Base-by-base conservation (phyloP, 2,329 filamentous ascomycete genomes). In the Nemania sp. region DNA sequence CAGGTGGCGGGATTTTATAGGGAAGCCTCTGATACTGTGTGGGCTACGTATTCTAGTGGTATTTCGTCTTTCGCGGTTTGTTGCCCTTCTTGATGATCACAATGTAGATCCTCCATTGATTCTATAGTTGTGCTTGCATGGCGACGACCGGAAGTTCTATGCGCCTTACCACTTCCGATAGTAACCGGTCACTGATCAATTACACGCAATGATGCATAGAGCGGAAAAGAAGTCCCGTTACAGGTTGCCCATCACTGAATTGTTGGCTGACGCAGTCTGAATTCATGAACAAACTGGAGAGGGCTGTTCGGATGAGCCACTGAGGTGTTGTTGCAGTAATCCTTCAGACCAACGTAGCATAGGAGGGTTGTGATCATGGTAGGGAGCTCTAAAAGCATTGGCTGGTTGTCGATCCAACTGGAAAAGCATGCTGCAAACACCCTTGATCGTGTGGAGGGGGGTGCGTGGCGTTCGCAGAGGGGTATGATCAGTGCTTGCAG, bases 341-440 rank as follows among this genome's bases (percentile, higher is more conserved):
- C 44, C 48, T 56, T 39, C n/a, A 42, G 40, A 51, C 48, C 50
- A 54, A 50, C 57, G 43, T 43, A 48, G 49, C 49, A 49, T 45
- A 34, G 33, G 20, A 34, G 11, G 44, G 50, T 46, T 45, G 40
- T 41, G 47, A 48, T 28, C 37, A 44, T 39, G 28, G 34, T 33
- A 49, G 36, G 26, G 22, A 52, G 24, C 43, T 52, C 23, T 36
- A 28, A 31, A 12, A 37, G 7, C 52, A 59, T 59, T 57, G 57
- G 56, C 40, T 36, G 11, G 44, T 28, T 43, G 36, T 31, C 23
- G 12, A 15, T 15, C 15, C 20, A 52, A 26, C 17, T 49, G 40
- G 40, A 56, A 42, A 34, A 31, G 42, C 44, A 5, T 34, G 12
- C 46, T 7, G 41, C 46, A 20, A 46, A 30, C 26, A 48, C 6